Percentiles rank a stretch among this genome's conserved stretches.
Conservation (phyloP, 2,329 filamentous ascomycete species). For the Xylaria arbuscula region DNA sequence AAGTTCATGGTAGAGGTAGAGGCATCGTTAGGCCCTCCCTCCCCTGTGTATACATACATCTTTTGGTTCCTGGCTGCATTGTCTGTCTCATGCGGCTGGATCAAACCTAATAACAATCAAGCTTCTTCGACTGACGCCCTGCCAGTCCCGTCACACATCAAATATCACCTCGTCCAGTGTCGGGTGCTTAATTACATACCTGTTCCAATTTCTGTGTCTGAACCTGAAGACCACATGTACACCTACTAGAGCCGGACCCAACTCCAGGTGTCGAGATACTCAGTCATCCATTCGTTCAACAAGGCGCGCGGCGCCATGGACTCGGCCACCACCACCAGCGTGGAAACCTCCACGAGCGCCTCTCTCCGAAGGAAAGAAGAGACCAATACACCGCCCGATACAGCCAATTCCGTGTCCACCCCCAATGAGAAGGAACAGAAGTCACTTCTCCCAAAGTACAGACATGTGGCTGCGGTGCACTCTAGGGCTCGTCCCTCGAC, state of each 20-base stretch:
- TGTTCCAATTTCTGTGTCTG: neutral
- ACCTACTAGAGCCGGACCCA: neutral
- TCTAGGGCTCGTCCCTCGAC: constrained; percentile 77
- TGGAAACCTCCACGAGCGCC: constrained; percentile 44
- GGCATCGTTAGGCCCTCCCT: neutral
- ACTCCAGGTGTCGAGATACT: constrained; percentile 10
- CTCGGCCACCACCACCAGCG: constrained; percentile 55
- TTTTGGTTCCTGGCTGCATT: neutral
- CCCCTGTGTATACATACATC: neutral
- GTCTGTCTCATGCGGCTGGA: constrained; percentile 1
- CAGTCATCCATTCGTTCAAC: neutral
- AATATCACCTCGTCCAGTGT: constrained; percentile 19
- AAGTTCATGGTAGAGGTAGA: constrained; percentile 8
- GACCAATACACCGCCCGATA: constrained; percentile 23
- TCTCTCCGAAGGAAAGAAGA: constrained; percentile 42
- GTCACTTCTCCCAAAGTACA: constrained; percentile 75
- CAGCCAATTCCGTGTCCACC: constrained; percentile 5
- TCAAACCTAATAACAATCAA: constrained; percentile 16
- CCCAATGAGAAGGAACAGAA: constrained; percentile 49
- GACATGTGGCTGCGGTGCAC: constrained; percentile 91
- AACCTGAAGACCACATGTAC: constrained; percentile 16
- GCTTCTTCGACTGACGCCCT: constrained; percentile 16
- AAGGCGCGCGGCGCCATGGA: constrained; percentile 50
- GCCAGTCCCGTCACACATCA: constrained; percentile 4
- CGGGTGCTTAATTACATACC: neutral